Percentiles rank a stretch among this genome's conserved stretches.
phyloP scores from a whole-genome alignment of 345 rosid species.

The Populus ilicifolia region DNA sequence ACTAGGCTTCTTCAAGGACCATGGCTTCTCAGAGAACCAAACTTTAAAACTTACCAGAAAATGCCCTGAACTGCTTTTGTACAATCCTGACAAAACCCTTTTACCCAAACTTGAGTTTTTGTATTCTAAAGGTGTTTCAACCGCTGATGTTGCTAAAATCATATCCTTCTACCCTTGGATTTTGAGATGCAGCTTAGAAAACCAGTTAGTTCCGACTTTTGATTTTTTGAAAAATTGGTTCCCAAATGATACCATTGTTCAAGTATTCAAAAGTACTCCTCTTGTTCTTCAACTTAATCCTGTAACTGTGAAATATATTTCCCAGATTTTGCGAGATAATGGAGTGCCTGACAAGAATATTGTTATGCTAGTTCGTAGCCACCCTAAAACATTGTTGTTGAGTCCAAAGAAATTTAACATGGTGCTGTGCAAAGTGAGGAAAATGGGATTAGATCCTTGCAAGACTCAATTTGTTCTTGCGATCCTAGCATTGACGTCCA shows the following conservation, averaged over 20 bases:
- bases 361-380: not conserved
- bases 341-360: not conserved
- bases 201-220: not conserved
- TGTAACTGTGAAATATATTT: not conserved
- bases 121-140: constrained; percentile 23
- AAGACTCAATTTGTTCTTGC: constrained; percentile 39
- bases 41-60: constrained; percentile 12
- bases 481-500: constrained; percentile 26
- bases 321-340: not conserved
- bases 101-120: constrained; percentile 40
- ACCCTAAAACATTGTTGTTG: not conserved
- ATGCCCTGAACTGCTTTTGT: constrained; percentile 3
- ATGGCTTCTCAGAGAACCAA: constrained; percentile 28
- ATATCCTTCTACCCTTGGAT: not conserved
- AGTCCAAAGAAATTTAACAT: constrained; percentile 21
- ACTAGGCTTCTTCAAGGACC: constrained; percentile 12
- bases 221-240: not conserved
- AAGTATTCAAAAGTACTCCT: not conserved
- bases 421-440: not conserved
- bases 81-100: constrained; percentile 24
- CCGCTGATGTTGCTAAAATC: not conserved
- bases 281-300: not conserved
- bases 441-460: constrained; percentile 45
- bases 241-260: not conserved
- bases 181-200: not conserved